Base-by-base conservation (phyloP, 23 red algal genomes). In the Gracilaria gracilis region DNA sequence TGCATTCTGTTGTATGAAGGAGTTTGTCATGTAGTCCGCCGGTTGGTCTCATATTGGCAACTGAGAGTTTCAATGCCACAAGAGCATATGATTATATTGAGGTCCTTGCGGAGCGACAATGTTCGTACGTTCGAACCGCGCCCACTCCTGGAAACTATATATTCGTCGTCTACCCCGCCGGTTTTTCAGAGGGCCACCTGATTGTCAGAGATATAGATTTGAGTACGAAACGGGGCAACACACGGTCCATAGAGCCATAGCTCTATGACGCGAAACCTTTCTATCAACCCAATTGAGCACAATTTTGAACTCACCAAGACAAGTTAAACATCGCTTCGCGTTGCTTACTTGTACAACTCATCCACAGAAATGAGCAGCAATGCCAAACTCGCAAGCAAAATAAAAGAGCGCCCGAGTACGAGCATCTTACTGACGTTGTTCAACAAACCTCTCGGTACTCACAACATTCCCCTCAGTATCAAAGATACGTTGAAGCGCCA, bases 401-500 rank as follows among this genome's bases (percentile, higher is more conserved):
- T 7, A 46, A 46, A 46, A 46, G 42, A 46, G 42, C 42, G 11
- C 42, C n/a, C n/a, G n/a, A n/a, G n/a, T n/a, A n/a, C n/a, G n/a
- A n/a, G n/a, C n/a, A n/a, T n/a, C 37, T 83, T 57, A 83, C 28
- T 66, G 54, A 46, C 67, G 62, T 23, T 65, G 72, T 35, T 92
- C 88, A 17, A 83, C 75, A 65, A 54, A 81, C 24, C 79, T 25
- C 34, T 92, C 61, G 19, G 51, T 57, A n/a, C 15, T 27, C 0
- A 83, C 75, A 16, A 92, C 38, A 61, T 57, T 88, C 28, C 91
- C 91, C 4, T 87, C 73, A 9, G 49, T 16, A 23, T 73, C 82
- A 67, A 79, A 94, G 9, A 65, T 20, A n/a, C 91, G 82, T 29
- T 74, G 40, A n/a, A 94, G n/a, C 25, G 78, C 46, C 33, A 94